Base-by-base conservation (phyloP, 176 grass and related monocot species). In the Ampelocalamus luodianensis region DNA sequence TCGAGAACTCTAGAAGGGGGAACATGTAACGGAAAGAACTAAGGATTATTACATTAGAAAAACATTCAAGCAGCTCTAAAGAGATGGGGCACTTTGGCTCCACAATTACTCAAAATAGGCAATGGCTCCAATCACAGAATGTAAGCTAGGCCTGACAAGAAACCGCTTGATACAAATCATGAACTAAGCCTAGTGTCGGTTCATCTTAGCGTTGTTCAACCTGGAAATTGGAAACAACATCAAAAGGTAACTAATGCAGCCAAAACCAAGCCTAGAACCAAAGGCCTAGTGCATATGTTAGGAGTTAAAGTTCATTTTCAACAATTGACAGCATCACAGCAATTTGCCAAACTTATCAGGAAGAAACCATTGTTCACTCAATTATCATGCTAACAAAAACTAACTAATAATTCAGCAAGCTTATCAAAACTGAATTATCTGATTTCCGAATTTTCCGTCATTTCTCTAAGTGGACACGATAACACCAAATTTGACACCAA, bases 121-220 rank as follows among this genome's bases (percentile, higher is more conserved):
- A 82, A 69, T 59, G 22, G 55, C 44, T 58, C 26, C 14, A 69
- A 65, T 16, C 29, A 83, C 2, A 62, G 24, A 64, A 34, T 43
- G 55, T 40, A 83, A 43, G 34, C 23, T 37, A 80, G 70, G 68
- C 13, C 10, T 73, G 69, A 81, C 12, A 55, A 51, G 23, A 11
- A 85, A 53, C 34, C 13, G 8, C 70, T 70, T 32, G 26, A 85
- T 16, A 81, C n/a, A 89, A 68, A 38, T 74, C 36, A 70, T 83
- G 6, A 49, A 71, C 34, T 83, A 39, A 77, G 27, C 44, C 73
- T 54, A 63, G 72, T 3, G 8, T 79, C 17, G 44, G 69, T 72
- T 45, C n/a, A 76, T 54, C 60, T 50, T 64, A 39, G 12, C 8
- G n/a, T 38, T 74, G 71, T 76, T 32, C 53, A 71, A 71, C 46